A percentile compares a stretch with the other conserved stretches of the same genome.
Evolutionary conservation across 2,329 filamentous ascomycete genomes (phyloP).

Genomic region (Apiospora rasikravindrae): DNA sequence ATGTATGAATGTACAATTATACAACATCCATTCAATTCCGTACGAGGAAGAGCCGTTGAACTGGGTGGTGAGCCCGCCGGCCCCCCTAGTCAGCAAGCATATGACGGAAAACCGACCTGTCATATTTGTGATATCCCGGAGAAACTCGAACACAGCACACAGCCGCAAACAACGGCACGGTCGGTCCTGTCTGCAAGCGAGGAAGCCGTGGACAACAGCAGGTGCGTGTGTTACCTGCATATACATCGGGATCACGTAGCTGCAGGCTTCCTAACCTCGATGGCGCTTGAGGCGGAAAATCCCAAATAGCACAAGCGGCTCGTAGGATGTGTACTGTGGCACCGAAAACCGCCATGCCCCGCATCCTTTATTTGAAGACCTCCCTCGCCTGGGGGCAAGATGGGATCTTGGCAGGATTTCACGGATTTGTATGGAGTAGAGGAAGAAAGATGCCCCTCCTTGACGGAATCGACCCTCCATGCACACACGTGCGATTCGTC

Average conservation of each 20-base stretch:
- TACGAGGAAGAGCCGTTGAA: slow-evolving; percentile 2
- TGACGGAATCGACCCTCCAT: neutral
- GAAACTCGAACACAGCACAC: neutral
- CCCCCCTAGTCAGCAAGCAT: slow-evolving; percentile 6
- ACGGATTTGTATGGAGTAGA: neutral
- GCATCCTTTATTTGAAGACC: neutral
- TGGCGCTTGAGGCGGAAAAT: slow-evolving; percentile 9
- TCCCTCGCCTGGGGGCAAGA: neutral
- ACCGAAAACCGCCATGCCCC: neutral
- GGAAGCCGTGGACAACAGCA: neutral
- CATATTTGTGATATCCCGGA: neutral
- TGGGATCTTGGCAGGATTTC: neutral
- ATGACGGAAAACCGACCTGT: slow-evolving; percentile 10
- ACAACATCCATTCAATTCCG: neutral
- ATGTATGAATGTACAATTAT: neutral
- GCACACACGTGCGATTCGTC: neutral
- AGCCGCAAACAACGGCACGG: neutral
- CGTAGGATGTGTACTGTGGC: neutral
- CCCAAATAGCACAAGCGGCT: neutral
- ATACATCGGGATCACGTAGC: slow-evolving; percentile 1
- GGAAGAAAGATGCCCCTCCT: neutral
- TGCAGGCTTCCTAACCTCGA: slow-evolving; percentile 1
- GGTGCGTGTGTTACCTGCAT: neutral
- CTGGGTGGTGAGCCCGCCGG: neutral
- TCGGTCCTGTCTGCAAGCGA: neutral